Percentiles rank a stretch among this genome's conserved stretches.
Evolutionary conservation across 2,329 filamentous ascomycete genomes (phyloP).

Genomic region (Colletotrichum liriopes): DNA sequence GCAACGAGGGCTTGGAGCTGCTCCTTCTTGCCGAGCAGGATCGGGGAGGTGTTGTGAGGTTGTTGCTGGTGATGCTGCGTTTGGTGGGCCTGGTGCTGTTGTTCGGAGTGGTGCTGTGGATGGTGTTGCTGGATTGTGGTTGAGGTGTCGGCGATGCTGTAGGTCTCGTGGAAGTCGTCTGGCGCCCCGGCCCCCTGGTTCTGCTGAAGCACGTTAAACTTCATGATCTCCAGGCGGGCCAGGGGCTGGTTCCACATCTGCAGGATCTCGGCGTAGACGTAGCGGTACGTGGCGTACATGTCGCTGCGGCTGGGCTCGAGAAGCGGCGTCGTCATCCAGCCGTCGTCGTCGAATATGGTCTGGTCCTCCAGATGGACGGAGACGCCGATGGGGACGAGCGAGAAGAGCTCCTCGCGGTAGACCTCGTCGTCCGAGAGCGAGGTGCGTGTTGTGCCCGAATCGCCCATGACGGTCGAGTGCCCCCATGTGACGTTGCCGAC

Average conservation of each 20-base stretch:
- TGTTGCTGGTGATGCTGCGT: conserved; percentile 40
- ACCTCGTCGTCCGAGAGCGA: conserved; percentile 70
- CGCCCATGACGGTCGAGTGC: conserved; percentile 61
- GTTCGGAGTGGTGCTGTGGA: conserved; percentile 50
- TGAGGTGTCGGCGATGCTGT: conserved; percentile 56
- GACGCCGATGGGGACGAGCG: conserved; percentile 67
- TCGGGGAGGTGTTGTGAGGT: conserved; percentile 63
- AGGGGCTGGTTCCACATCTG: conserved; percentile 77
- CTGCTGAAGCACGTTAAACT: conserved; percentile 76
- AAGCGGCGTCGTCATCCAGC: conserved; percentile 73
- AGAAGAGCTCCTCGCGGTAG: conserved; percentile 61
- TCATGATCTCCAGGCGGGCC: conserved; percentile 76
- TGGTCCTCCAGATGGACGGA: conserved; percentile 73
- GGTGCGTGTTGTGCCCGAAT: conserved; percentile 64
- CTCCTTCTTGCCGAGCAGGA: conserved; percentile 71
- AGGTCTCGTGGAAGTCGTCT: conserved; percentile 54
- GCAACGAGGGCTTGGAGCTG: conserved; percentile 65
- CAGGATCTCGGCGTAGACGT: conserved; percentile 78
- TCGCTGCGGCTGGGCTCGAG: conserved; percentile 66
- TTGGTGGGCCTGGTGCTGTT: conserved; percentile 47
- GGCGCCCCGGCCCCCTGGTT: conserved; percentile 51
- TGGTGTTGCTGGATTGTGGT: conserved; percentile 46
- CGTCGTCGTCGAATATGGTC: conserved; percentile 78
- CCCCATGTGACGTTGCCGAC: conserved; percentile 66
- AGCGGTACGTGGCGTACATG: conserved; percentile 73